Evolutionary conservation across 352 stramenopile species (phyloP), one percentile per base, ranked within the genome.

Genomic region (Phytophthora pseudosyringae): DNA sequence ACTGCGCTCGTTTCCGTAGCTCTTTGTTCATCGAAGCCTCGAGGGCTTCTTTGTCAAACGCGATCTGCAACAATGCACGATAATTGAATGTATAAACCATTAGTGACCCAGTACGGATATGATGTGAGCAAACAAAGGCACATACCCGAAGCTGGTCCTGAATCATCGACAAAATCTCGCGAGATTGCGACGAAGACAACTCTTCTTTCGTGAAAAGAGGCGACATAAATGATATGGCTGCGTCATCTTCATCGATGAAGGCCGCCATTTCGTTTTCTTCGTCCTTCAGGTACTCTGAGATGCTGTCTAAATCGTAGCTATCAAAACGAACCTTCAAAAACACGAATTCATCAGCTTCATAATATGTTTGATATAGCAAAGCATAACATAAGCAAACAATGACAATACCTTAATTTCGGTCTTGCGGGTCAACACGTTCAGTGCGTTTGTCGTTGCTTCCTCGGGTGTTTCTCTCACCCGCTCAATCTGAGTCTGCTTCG

Each of bases 31-130:
- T 72, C 2, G 69, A 76, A 50, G 78, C 64, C 26, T 87, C 68
- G 4, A 91, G 52, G 48, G 79, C 73, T 75, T 93, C 84, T 41
- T 80, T 78, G 41, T 83, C 70, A 29, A 90, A 61, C 3, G 72
- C 71, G 35, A 59, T 68, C 83, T 92, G 36, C 26, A 58, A 26
- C 46, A 54, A 4, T 21, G 51, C 16, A 54, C 43, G 7, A 10
- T 40, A 40, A 44, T 25, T 33, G 15, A 5, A 52, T 47, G 13
- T 38, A 43, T 7, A 21, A 35, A 50, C 25, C 31, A 61, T 29
- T 47, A 35, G 36, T 43, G 3, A 45, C 9, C 11, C 11, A 3
- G 33, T 46, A 29, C n/a, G 54, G 12, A 46, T 31, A 38, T 46
- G 18, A n/a, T 21, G 13, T 18, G 29, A 39, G n/a, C 15, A 62